phyloP scores from a whole-genome alignment of 1,284 basidiomycete species.

The Quambalaria eucalypti region DNA sequence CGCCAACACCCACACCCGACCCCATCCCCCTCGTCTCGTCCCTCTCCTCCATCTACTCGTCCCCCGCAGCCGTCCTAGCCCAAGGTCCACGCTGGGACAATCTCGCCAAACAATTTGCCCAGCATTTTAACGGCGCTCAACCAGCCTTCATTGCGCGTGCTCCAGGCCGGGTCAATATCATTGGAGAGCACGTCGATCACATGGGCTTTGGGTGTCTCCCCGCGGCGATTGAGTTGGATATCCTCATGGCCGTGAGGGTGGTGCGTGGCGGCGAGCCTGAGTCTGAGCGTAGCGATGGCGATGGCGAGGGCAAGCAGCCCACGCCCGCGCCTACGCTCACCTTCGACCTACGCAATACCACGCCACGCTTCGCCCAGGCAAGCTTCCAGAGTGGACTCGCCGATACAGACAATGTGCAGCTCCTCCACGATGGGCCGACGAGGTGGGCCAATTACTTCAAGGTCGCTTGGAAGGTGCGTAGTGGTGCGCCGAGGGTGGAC shows the following conservation, averaged over 20 bases:
- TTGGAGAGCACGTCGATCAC: conserved; percentile 42
- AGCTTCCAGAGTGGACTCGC: conserved; percentile 21
- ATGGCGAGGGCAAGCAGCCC: conserved; percentile 3
- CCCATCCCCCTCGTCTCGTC: conserved; percentile 28
- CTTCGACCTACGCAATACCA: conserved; percentile 27
- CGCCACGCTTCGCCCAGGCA: conserved; percentile 19
- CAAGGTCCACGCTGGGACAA: conserved; percentile 23
- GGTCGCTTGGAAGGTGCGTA: conserved; percentile 31
- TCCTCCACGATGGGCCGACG: conserved; percentile 28
- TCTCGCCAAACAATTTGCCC: conserved; percentile 20
- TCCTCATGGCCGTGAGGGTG: conserved; percentile 40
- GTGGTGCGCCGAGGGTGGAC: not conserved
- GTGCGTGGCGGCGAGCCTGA: not conserved
- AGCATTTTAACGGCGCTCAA: conserved; percentile 11
- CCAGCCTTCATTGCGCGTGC: conserved; percentile 42
- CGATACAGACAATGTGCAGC: conserved; percentile 14
- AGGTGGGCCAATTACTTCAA: conserved; percentile 47
- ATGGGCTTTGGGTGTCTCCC: conserved; percentile 42
- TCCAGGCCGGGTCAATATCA: conserved; percentile 43
- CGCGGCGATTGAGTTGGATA: conserved; percentile 43
- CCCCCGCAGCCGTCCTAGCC: conserved; percentile 11
- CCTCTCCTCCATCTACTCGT: conserved; percentile 32
- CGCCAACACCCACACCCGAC: conserved; percentile 8
- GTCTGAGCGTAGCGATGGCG: too few species aligned
- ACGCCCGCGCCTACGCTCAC: not conserved